Evolutionary conservation across 169 alveolate species (phyloP).

Genomic region (Theileria annulata): DNA sequence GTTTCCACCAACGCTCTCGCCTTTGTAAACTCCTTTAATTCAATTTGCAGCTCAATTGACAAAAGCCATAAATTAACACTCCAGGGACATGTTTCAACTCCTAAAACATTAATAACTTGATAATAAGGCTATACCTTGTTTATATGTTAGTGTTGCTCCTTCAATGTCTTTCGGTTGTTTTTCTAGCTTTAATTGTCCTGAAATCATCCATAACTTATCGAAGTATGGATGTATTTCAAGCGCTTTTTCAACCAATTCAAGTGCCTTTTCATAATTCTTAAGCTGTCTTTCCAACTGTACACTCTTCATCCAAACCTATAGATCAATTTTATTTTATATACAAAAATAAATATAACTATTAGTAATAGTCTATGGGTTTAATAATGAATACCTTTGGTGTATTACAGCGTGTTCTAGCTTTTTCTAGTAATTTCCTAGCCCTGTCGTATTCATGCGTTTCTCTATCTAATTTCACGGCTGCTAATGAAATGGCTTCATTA

Average conservation of each 20-base stretch:
- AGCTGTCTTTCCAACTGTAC: slow-evolving; percentile 89
- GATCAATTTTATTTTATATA: not conserved
- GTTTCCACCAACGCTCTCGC: slow-evolving; percentile 91
- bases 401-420: slow-evolving; percentile 85
- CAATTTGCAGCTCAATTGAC: slow-evolving; percentile 82
- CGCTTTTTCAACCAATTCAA: slow-evolving; percentile 77
- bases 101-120: slow-evolving; percentile 13
- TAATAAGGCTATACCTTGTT: slow-evolving; percentile 10
- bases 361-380: slow-evolving; percentile 48
- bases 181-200: slow-evolving; percentile 86
- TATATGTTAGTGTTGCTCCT: slow-evolving; percentile 30
- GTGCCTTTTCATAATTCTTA: slow-evolving; percentile 79
- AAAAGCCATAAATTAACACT: slow-evolving; percentile 87
- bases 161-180: slow-evolving; percentile 13
- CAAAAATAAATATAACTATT: slow-evolving; percentile 11
- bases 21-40: slow-evolving; percentile 75
- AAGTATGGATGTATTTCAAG: slow-evolving; percentile 79
- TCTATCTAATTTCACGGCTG: slow-evolving; percentile 89
- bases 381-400: slow-evolving; percentile 73
- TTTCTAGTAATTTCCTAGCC: slow-evolving; percentile 88
- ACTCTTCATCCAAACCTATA: slow-evolving; percentile 86
- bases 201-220: slow-evolving; percentile 90
- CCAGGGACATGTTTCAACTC: slow-evolving; percentile 70
- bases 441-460: slow-evolving; percentile 89
- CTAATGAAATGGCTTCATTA: slow-evolving; percentile 85